Evolutionary conservation across 2,329 filamentous ascomycete genomes (phyloP).

Genomic region (Sporothrix curviconia): DNA sequence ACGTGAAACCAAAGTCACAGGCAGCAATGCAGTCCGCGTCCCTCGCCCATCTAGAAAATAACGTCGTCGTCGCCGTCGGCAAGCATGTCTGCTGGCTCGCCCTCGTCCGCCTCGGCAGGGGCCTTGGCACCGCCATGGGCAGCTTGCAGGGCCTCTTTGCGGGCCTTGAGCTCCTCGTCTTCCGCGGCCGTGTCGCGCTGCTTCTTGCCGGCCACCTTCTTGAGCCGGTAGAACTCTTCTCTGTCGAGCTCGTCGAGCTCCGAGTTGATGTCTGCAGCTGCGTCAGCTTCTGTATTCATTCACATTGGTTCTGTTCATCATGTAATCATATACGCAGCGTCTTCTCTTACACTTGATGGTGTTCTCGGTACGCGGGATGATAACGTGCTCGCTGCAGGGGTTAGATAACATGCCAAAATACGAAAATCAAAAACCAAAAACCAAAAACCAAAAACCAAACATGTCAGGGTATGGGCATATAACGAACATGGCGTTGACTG

Average conservation of each 20-base stretch:
- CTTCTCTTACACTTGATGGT: constrained; percentile 81
- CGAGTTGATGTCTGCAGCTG: constrained; percentile 83
- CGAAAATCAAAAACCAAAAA: too few species aligned
- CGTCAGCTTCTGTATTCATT: not conserved
- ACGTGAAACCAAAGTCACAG: not conserved
- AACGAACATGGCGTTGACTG: constrained; percentile 88
- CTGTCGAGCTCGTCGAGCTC: constrained; percentile 95
- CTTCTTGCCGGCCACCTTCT: constrained; percentile 87
- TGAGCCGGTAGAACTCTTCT: constrained; percentile 95
- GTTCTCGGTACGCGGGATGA: constrained; percentile 95
- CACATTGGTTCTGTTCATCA: too few species aligned
- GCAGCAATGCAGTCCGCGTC: too few species aligned
- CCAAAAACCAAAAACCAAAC: too few species aligned
- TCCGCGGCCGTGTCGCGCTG: constrained; percentile 66
- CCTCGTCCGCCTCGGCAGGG: constrained; percentile 21
- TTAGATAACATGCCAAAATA: constrained; percentile 1
- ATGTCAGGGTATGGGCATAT: too few species aligned
- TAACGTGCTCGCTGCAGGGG: constrained; percentile 68
- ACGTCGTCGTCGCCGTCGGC: constrained; percentile 74
- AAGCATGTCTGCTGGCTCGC: constrained; percentile 57
- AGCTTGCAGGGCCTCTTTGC: constrained; percentile 48
- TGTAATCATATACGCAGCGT: not conserved
- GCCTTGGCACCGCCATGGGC: constrained; percentile 27
- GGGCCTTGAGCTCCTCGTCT: constrained; percentile 70
- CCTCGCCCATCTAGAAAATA: constrained; percentile 66